Evolutionary conservation across 176 grass and related monocot species (phyloP), one percentile per base, ranked within the genome.

Genomic region (Alloteropsis semialata): DNA sequence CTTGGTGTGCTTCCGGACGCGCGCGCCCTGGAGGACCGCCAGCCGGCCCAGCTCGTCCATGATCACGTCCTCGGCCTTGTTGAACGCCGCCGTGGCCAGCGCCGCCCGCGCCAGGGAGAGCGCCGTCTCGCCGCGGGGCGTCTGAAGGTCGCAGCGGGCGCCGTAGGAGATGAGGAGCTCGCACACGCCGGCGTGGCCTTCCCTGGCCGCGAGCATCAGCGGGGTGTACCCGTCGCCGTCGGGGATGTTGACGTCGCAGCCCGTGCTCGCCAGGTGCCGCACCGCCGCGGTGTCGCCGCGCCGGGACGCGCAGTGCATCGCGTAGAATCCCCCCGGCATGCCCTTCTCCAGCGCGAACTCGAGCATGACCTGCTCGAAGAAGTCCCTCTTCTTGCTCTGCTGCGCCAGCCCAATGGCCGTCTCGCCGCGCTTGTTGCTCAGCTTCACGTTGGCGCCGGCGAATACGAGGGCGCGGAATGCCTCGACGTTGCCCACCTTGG

Each of bases 361-460:
- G 18, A 99, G 91, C 96, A 99, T 93, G 63, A 92, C 89, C 88
- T 92, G 96, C 89, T 99, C 96, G 69, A 99, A 99, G 16, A 94
- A 75, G 45, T 99, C 96, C 53, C 89, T 64, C 67, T 93, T 92
- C 84, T 90, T 90, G 88, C 92, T 99, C 65, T 65, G 87, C 81
- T 90, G 93, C 15, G 87, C 90, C 29, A 96, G 46, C n/a, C 44
- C 84, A 0, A 99, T 70, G 0, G 89, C 85, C 8, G 89, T 96
- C 64, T 93, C 89, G 8, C 93, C 93, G 1, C 57, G 82, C 78
- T 69, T 86, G 69, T 89, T 92, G 48, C 76, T 68, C 32, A 96
- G 81, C 80, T 74, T 91, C 83, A 94, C 84, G 57, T 96, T 85
- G 69, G 91, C 91, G 21, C 91, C 91, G 10, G 96, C 62, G 30